A percentile compares a stretch with the other conserved stretches of the same genome.
Conservation (phyloP, 148 eudicot genomes). For the Nepenthes mirabilis region DNA sequence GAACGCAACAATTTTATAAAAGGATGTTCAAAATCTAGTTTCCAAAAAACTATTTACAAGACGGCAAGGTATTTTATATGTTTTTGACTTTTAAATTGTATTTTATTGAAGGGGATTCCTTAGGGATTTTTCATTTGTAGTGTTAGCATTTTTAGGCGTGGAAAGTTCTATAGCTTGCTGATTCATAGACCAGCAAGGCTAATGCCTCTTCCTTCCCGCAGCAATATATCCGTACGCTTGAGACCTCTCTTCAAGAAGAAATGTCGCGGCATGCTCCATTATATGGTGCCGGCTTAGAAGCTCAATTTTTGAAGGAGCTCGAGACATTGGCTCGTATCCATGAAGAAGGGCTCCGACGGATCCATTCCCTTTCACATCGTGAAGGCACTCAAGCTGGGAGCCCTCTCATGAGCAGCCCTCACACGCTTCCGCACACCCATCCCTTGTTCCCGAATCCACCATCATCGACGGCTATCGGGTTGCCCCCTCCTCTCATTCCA, state of each 20-base stretch:
- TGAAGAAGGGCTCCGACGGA: constrained; percentile 62
- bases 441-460: constrained; percentile 26
- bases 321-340: constrained; percentile 56
- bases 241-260: constrained; percentile 51
- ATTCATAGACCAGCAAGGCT: background rate
- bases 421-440: constrained; percentile 27
- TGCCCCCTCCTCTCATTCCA: constrained; percentile 31
- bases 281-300: constrained; percentile 57
- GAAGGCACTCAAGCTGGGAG: constrained; percentile 33
- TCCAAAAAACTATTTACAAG: no score
- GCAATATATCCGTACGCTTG: constrained; percentile 54
- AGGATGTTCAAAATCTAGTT: no score
- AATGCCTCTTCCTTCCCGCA: constrained; percentile 8
- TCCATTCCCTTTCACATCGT: constrained; percentile 43
- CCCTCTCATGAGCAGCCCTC: constrained; percentile 29
- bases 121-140: background rate
- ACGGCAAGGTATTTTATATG: no score
- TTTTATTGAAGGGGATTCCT: background rate
- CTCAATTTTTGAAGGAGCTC: constrained; percentile 53
- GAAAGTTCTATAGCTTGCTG: background rate
- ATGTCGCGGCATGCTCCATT: constrained; percentile 68
- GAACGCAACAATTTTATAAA: no score
- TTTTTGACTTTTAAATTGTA: no score
- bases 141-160: background rate
- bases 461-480: constrained; percentile 34